A percentile compares a stretch with the other conserved stretches of the same genome.
These are phyloP conservation scores for Sphaceloma murrayae DNA, from an alignment of 2,329 filamentous ascomycete species.

Conservation along the genomic window DNA sequence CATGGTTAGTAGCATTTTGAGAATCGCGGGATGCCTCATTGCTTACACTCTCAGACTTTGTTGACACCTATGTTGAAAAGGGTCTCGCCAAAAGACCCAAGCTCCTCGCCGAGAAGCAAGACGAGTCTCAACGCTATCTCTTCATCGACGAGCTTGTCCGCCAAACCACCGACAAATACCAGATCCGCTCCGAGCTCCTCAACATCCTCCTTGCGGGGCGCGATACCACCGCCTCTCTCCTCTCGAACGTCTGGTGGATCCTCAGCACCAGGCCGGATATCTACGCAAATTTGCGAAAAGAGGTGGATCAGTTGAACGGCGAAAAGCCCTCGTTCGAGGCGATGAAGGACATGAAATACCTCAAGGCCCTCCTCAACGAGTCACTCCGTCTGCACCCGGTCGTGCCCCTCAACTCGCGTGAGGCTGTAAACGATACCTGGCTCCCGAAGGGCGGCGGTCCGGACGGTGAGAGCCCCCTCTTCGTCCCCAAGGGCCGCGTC, in stretches of 20 bases:
- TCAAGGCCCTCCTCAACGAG: constrained; percentile 61
- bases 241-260: constrained; percentile 38
- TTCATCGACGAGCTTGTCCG: constrained; percentile 42
- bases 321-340: constrained; percentile 37
- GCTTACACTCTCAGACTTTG: constrained; percentile 32
- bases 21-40: background rate
- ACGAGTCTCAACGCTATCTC: constrained; percentile 34
- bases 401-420: constrained; percentile 70
- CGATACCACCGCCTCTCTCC: constrained; percentile 45
- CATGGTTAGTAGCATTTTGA: constrained; percentile 20
- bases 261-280: constrained; percentile 27
- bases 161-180: constrained; percentile 39
- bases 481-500: constrained; percentile 55
- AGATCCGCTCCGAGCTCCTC: constrained; percentile 41
- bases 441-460: constrained; percentile 55
- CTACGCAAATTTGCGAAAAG: constrained; percentile 25
- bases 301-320: constrained; percentile 24
- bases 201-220: constrained; percentile 45
- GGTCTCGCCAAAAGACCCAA: constrained; percentile 31
- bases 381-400: constrained; percentile 67
- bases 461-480: constrained; percentile 49
- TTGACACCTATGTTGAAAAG: constrained; percentile 41
- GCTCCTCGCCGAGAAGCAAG: constrained; percentile 27
- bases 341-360: constrained; percentile 30
- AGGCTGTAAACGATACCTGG: constrained; percentile 62